Evolutionary conservation across 768 basidiomycete genomes (phyloP), one percentile per base, ranked within the genome.

Genomic region (Hygrocybe coccinea): DNA sequence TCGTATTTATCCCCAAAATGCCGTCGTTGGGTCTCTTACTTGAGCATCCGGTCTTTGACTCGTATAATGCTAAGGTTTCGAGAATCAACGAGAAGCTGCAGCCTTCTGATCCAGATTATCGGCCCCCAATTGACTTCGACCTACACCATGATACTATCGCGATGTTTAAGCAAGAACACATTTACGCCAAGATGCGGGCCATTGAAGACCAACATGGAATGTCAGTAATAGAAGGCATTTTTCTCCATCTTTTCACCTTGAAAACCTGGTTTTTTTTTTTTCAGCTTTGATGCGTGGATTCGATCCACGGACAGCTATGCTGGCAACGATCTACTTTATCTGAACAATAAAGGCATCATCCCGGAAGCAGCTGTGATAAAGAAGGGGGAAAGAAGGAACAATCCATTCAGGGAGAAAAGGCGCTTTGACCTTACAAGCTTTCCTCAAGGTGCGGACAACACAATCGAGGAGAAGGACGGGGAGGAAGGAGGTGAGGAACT

Each of bases 1-100:
- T 75, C 38, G 89, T 95, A 35, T 83, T 90, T 65, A 80, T 97
- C 19, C 97, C 97, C 15, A 97, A 95, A 73, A 95, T 97, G 76
- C 97, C 97, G 11, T 87, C 94, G 2, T 79, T 99, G 15, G 97
- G 97, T 11, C 79, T 99, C 4, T 75, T 99, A 21, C 82, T 99
- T 22, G 93, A 98, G 71, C 79, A 89, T 60, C 90, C 90, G 2
- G 79, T 91, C 53, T 92, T 90, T 61, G 81, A 85, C 48, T 82
- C 81, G 5, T 95, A 92, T 71, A 91, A 90, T 67, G 71, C 72
- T 48, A 79, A 78, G 55, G 76, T 88, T 60, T 68, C 61, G 3
- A 65, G 60, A 17, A 71, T 74, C 48, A 85, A 80, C 63, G 76
- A 79, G 52, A 81, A 79, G 55, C 68, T 84, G 33, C 67, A 79